phyloP scores from a whole-genome alignment of 495 filamentous ascomycete species.

The Letharia columbiana region DNA sequence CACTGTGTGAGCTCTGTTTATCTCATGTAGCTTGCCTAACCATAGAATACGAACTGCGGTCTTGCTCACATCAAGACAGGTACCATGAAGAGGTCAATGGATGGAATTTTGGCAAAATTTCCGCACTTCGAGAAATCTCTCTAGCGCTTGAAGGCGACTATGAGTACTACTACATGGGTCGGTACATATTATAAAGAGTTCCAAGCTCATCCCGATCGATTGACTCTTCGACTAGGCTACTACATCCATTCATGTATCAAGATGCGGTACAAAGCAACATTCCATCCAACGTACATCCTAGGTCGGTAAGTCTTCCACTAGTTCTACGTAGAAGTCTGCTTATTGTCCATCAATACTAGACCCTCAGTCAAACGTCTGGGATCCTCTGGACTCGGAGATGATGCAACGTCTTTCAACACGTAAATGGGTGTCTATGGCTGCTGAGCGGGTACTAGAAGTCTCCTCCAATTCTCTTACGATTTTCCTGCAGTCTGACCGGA shows the following conservation, averaged over 20 bases:
- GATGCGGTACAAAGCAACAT: slow-evolving; percentile 88
- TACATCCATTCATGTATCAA: slow-evolving; percentile 67
- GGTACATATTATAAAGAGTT: slow-evolving; percentile 33
- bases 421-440: slow-evolving; percentile 61
- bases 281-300: slow-evolving; percentile 72
- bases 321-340: slow-evolving; percentile 2
- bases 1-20: slow-evolving; percentile 88
- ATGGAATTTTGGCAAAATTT: slow-evolving; percentile 80
- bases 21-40: slow-evolving; percentile 51
- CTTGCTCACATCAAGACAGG: slow-evolving; percentile 26
- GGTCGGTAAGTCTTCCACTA: slow-evolving; percentile 32
- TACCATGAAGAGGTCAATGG: slow-evolving; percentile 75
- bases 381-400: slow-evolving; percentile 59
- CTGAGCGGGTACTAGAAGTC: slow-evolving; percentile 32
- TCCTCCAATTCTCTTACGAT: neutral
- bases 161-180: slow-evolving; percentile 68
- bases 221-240: slow-evolving; percentile 39
- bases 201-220: slow-evolving; percentile 7
- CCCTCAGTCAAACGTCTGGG: slow-evolving; percentile 67
- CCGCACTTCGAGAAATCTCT: slow-evolving; percentile 75
- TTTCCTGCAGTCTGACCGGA: slow-evolving; percentile 5
- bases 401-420: slow-evolving; percentile 53
- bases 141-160: slow-evolving; percentile 69
- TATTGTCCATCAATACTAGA: slow-evolving; percentile 37
- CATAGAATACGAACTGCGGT: neutral